Evolutionary conservation across 2,329 filamentous ascomycete species (phyloP), one percentile per base, ranked within the genome.

Genomic region (Pestalotiopsis sp.): DNA sequence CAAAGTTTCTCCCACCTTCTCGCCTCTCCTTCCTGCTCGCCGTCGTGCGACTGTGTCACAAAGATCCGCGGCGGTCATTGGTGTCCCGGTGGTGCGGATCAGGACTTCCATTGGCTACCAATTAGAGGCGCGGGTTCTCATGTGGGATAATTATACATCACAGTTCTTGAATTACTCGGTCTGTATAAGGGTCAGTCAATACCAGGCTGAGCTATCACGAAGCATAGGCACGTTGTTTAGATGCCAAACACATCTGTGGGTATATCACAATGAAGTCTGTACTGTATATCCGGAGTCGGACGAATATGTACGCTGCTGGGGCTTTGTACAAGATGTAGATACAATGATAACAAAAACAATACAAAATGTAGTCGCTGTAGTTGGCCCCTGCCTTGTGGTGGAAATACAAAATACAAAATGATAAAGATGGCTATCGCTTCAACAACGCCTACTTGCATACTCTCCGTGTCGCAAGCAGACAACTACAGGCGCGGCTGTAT

Each of bases 401-500:
- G 27, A 52, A 52, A 52, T 52, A 52, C 20, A 12, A 41, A 38
- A 25, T n/a, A 39, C 6, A 9, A 52, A 52, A 13, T 45, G 12
- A 45, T 7, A 17, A 39, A 5, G 13, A 20, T 20, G 36, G 27
- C 27, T 14, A 36, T 62, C 27, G 25, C 39, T 64, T 38, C 36
- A 56, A 64, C 12, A 64, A 64, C 62, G 45, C 62, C 38, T 64
- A 14, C 3, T 39, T n/a, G 45, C 31, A 66, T 25, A 31, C 45
- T 27, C 25, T 27, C 12, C 14, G 17, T 36, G 23, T 23, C 11
- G 58, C 39, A 73, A 14, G 14, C 20, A 63, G 45, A 12, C 14
- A 25, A 49, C 84, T 86, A 97, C 81, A 98, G 82, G 73, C 93
- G 89, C 80, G 92, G 95, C 82, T 97, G 93, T 69, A 96, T 85